Evolutionary conservation across 495 filamentous ascomycete species (phyloP).

Genomic region (Daldinia bambusicola): DNA sequence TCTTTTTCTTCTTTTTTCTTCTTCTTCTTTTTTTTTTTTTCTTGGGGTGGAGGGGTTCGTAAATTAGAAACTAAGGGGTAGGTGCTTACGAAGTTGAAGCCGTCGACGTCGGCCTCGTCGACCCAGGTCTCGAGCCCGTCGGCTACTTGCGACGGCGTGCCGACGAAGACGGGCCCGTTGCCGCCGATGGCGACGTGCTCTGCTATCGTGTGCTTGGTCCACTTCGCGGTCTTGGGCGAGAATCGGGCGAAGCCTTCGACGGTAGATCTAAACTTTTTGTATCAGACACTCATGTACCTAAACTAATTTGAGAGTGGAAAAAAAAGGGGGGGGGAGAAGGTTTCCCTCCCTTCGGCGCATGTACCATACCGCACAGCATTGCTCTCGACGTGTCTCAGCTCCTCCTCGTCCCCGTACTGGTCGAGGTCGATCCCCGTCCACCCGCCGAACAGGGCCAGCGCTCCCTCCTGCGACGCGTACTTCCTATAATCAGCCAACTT

Average conservation of each 20-base stretch:
- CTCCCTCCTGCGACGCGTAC: slow-evolving; percentile 68
- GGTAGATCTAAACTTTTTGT: slow-evolving; percentile 43
- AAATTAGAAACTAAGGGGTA: neutral
- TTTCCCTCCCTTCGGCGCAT: neutral
- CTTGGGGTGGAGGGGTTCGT: too few species aligned
- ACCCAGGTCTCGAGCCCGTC: slow-evolving; percentile 67
- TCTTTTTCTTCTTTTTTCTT: too few species aligned
- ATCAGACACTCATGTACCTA: neutral
- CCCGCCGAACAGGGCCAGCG: slow-evolving; percentile 68
- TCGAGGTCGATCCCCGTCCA: slow-evolving; percentile 69
- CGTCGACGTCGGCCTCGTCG: slow-evolving; percentile 67
- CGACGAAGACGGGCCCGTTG: slow-evolving; percentile 62
- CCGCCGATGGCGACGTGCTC: slow-evolving; percentile 69
- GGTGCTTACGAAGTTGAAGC: slow-evolving; percentile 63
- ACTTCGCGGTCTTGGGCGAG: slow-evolving; percentile 60
- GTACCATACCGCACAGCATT: slow-evolving; percentile 66
- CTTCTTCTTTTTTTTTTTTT: too few species aligned
- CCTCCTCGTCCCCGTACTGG: slow-evolving; percentile 65
- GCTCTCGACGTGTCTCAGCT: slow-evolving; percentile 69
- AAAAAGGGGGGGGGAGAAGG: slow-evolving; percentile 1
- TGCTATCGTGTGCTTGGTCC: slow-evolving; percentile 70
- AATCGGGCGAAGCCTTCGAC: slow-evolving; percentile 55
- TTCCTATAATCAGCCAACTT: slow-evolving; percentile 61
- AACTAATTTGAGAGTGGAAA: neutral
- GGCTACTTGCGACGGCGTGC: slow-evolving; percentile 63